phyloP scores from a whole-genome alignment of 768 basidiomycete species.

The Boletus tomentosulus region DNA sequence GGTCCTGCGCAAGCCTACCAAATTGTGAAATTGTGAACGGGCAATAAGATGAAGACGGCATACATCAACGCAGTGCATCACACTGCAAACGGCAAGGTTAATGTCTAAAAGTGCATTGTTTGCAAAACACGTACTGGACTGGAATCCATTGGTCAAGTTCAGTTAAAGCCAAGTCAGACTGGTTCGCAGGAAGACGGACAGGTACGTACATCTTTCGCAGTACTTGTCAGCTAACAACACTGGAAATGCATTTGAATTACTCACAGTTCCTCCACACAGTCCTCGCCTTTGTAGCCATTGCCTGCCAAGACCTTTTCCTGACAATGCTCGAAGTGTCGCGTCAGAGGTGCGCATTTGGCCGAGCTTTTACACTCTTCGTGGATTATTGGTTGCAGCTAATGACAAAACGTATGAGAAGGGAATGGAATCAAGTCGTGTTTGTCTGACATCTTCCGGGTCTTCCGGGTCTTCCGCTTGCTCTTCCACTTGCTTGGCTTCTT shows the following conservation, averaged over 20 bases:
- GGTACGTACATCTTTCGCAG: slow-evolving; percentile 23
- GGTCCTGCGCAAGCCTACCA: slow-evolving; percentile 57
- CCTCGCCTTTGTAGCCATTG: slow-evolving; percentile 84
- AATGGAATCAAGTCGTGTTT: neutral
- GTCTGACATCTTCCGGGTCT: slow-evolving; percentile 78
- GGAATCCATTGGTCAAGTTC: neutral
- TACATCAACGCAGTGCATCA: slow-evolving; percentile 94
- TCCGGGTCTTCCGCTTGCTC: slow-evolving; percentile 49
- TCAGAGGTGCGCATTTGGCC: slow-evolving; percentile 59
- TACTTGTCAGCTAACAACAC: neutral
- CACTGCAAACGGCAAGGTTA: slow-evolving; percentile 37
- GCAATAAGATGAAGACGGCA: slow-evolving; percentile 24
- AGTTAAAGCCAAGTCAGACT: slow-evolving; percentile 7
- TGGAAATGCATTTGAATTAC: slow-evolving; percentile 26
- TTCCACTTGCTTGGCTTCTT: slow-evolving; percentile 44
- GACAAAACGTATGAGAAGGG: neutral
- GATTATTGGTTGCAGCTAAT: slow-evolving; percentile 62
- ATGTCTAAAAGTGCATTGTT: neutral
- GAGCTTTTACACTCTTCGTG: slow-evolving; percentile 72
- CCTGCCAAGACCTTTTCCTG: slow-evolving; percentile 82
- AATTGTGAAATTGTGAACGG: slow-evolving; percentile 4
- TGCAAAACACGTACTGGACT: slow-evolving; percentile 62
- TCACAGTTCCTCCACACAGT: slow-evolving; percentile 88
- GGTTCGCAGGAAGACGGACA: neutral
- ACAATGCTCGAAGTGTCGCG: slow-evolving; percentile 88